phyloP scores from a whole-genome alignment of 371 early-diverging fungal genomes.

The Umbelopsis sp. region DNA sequence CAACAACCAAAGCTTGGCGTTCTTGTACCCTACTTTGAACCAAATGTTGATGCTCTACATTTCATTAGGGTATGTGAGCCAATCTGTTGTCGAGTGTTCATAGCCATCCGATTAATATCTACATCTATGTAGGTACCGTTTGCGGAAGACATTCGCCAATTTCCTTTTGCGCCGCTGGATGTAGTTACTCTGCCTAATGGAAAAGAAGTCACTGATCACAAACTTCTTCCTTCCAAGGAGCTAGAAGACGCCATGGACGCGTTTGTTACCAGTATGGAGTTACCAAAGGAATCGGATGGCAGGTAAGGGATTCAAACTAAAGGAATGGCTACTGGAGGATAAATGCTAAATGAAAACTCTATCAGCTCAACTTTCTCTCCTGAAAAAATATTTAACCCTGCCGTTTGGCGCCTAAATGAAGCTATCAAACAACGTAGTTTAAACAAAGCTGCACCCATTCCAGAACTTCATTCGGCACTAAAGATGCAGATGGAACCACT shows the following conservation, averaged over 20 bases:
- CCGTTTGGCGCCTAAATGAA: slow-evolving; percentile 57
- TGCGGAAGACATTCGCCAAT: slow-evolving; percentile 67
- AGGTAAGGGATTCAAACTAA: not conserved
- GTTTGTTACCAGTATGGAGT: slow-evolving; percentile 57
- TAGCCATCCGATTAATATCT: too few species aligned
- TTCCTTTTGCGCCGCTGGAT: slow-evolving; percentile 56
- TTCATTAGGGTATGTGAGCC: slow-evolving; percentile 55
- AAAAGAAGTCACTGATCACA: slow-evolving; percentile 42
- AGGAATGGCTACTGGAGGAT: too few species aligned
- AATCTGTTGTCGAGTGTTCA: too few species aligned
- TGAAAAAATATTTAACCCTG: slow-evolving; percentile 62
- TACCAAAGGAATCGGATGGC: slow-evolving; percentile 47
- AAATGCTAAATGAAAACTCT: not conserved
- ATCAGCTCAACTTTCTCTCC: slow-evolving; percentile 27
- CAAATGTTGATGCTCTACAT: slow-evolving; percentile 51
- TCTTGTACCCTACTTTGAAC: slow-evolving; percentile 56
- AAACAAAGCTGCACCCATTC: slow-evolving; percentile 53
- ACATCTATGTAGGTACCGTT: slow-evolving; percentile 61
- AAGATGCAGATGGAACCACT: slow-evolving; percentile 43
- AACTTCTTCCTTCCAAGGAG: slow-evolving; percentile 52
- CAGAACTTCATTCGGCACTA: slow-evolving; percentile 51
- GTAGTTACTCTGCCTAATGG: slow-evolving; percentile 42
- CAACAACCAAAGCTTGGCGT: slow-evolving; percentile 68
- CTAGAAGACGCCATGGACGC: slow-evolving; percentile 53
- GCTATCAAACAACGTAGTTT: slow-evolving; percentile 61